These are phyloP conservation scores for Stylonectria norvegica DNA, from an alignment of 2,329 filamentous ascomycete genomes.

Conservation along the genomic window DNA sequence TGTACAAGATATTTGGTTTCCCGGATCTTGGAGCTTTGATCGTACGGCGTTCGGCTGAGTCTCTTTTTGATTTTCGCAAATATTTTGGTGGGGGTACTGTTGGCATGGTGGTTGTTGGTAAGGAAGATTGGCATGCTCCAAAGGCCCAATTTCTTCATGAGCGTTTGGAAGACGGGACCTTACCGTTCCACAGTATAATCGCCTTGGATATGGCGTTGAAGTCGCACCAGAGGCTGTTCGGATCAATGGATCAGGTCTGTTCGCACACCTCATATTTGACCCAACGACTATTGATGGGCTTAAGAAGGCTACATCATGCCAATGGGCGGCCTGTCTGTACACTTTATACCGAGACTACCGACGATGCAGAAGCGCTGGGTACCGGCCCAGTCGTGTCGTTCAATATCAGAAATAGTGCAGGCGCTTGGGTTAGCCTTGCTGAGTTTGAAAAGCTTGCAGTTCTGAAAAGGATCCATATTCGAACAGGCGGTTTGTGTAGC, in stretches of 20 bases:
- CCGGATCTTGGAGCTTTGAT: constrained; percentile 85
- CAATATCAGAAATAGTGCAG: constrained; percentile 68
- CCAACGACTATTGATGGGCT: constrained; percentile 52
- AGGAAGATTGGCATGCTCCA: constrained; percentile 76
- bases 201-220: constrained; percentile 73
- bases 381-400: constrained; percentile 80
- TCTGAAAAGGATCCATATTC: constrained; percentile 75
- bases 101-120: constrained; percentile 77
- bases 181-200: constrained; percentile 87
- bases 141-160: constrained; percentile 74
- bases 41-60: constrained; percentile 67
- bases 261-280: constrained; percentile 68
- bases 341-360: constrained; percentile 52
- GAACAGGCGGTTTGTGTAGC: constrained; percentile 88
- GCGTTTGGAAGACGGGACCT: constrained; percentile 82
- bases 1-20: constrained; percentile 98
- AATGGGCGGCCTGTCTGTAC: constrained; percentile 65
- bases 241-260: constrained; percentile 65
- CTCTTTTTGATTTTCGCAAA: constrained; percentile 60
- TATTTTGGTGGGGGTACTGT: constrained; percentile 97
- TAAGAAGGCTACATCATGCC: constrained; percentile 61
- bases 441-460: constrained; percentile 86
- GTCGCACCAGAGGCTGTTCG: constrained; percentile 66
- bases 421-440: constrained; percentile 73
- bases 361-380: constrained; percentile 27